Base-by-base conservation (phyloP, 768 basidiomycete genomes). In the Rhodosporidiobolus odoratus region DNA sequence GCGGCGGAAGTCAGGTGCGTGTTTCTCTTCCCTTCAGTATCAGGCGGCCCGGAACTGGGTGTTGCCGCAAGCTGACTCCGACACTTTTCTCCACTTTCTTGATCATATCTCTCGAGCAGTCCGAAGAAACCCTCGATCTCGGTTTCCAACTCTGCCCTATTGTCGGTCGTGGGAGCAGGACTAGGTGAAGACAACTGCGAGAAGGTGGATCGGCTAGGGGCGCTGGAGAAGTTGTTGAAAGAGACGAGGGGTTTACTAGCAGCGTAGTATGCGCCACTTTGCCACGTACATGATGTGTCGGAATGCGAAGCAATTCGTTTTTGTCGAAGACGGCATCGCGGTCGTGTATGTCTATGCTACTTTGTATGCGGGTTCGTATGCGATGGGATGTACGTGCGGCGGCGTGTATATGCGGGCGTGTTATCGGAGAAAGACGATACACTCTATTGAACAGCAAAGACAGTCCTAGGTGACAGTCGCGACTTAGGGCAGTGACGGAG, bases 161-260 rank as follows among this genome's bases (percentile, higher is more conserved):
- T 23, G 43, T 23, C 59, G 58, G 19, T 43, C 38, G 25, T 41
- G 52, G 34, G 54, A 56, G 30, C 41, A 54, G 34, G 63, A 57
- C 23, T 30, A 41, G 34, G 47, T 17, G 47, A 41, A 43, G 32
- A 34, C 25, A 34, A 38, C n/a, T n/a, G 13, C 6, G 25, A 25
- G 37, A 16, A n/a, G 37, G 30, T 25, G 9, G 69, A 70, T 48
- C 37, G 65, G 40, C 30, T 71, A 34, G 35, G 25, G 2, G 65
- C 65, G 25, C 69, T 71, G n/a, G 69, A 71, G 47, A 27, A 30
- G 30, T 35, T 71, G 45, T 37, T 71, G 65, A 61, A 50, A 48
- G 65, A 71, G 4, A 61, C 69, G 37, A 58, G 62, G 61, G 65
- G 56, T 0, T 25, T 70, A 52, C 10, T 70, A 10, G 50, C 62